Evolutionary conservation across 768 basidiomycete species (phyloP).

Genomic region (Rickenella mellea): DNA sequence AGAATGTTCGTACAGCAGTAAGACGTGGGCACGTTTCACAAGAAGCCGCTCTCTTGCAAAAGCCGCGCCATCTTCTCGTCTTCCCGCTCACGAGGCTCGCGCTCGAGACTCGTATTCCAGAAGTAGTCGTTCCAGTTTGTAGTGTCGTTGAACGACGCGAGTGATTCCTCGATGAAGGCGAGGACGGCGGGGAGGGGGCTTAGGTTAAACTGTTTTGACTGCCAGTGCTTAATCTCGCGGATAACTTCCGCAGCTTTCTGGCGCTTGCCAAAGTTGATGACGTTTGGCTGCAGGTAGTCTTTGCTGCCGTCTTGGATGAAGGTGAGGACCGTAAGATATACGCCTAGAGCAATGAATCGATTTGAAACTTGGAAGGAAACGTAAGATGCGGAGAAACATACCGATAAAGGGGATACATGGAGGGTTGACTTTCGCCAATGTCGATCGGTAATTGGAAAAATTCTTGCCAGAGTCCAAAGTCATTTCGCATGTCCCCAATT

Average conservation of each 20-base stretch:
- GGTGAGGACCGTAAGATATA: slow-evolving; percentile 92
- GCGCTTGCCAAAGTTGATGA: slow-evolving; percentile 95
- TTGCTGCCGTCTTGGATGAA: slow-evolving; percentile 97
- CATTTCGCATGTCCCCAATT: slow-evolving; percentile 74
- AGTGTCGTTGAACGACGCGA: slow-evolving; percentile 62
- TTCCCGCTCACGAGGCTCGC: slow-evolving; percentile 91
- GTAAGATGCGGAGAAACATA: slow-evolving; percentile 22
- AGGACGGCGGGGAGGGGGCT: slow-evolving; percentile 55
- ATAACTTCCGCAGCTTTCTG: slow-evolving; percentile 95
- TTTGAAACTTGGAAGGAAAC: background rate
- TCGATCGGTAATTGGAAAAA: slow-evolving; percentile 77
- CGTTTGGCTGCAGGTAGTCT: slow-evolving; percentile 64
- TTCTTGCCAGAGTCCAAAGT: slow-evolving; percentile 92
- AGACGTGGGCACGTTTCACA: slow-evolving; percentile 25
- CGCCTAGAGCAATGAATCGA: slow-evolving; percentile 44
- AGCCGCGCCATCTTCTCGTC: slow-evolving; percentile 94
- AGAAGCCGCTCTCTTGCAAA: slow-evolving; percentile 81
- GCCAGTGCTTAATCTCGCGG: slow-evolving; percentile 94
- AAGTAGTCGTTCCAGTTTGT: slow-evolving; percentile 65
- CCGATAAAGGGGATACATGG: slow-evolving; percentile 98
- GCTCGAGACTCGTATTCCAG: slow-evolving; percentile 78
- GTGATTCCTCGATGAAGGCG: slow-evolving; percentile 68
- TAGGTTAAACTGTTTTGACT: slow-evolving; percentile 84
- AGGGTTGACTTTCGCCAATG: slow-evolving; percentile 73
- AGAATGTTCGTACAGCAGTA: background rate